Evolutionary conservation across 176 grass and related monocot species (phyloP).

Genomic region (Oryza glaberrima): DNA sequence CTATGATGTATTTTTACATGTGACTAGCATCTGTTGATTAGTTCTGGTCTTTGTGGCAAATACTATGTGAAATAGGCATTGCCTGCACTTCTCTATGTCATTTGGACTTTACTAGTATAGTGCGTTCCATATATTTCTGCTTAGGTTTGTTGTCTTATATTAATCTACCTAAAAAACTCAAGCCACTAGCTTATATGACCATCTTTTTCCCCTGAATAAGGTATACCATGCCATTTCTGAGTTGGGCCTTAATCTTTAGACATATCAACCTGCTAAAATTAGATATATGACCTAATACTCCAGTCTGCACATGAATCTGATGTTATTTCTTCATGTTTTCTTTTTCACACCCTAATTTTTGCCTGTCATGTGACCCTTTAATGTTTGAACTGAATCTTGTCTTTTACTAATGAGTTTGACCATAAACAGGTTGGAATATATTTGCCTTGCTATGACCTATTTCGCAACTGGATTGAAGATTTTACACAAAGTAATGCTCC

Average conservation of each 20-base stretch:
- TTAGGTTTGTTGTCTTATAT: background rate
- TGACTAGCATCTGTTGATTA: conserved; percentile 8
- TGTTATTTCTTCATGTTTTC: background rate
- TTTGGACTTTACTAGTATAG: background rate
- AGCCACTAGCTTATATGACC: background rate
- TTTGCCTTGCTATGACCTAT: conserved; percentile 97
- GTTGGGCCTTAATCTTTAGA: background rate
- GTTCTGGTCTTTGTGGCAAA: background rate
- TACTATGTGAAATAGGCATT: background rate
- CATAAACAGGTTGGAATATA: conserved; percentile 93
- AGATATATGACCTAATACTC: background rate
- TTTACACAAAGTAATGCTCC: conserved; percentile 79
- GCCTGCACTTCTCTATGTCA: background rate
- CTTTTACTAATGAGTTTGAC: conserved; percentile 32
- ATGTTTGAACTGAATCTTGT: background rate
- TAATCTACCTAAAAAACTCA: background rate
- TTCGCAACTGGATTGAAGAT: conserved; percentile 79
- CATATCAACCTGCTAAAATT: background rate
- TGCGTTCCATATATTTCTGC: background rate
- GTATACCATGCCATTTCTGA: background rate
- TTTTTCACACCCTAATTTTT: background rate
- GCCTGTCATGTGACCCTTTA: background rate
- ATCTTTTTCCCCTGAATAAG: conserved; percentile 13
- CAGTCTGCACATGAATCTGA: background rate
- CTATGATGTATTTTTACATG: background rate